Evolutionary conservation across 352 stramenopile genomes (phyloP), one percentile per base, ranked within the genome.

Genomic region (Globisporangium cylindrosporum): DNA sequence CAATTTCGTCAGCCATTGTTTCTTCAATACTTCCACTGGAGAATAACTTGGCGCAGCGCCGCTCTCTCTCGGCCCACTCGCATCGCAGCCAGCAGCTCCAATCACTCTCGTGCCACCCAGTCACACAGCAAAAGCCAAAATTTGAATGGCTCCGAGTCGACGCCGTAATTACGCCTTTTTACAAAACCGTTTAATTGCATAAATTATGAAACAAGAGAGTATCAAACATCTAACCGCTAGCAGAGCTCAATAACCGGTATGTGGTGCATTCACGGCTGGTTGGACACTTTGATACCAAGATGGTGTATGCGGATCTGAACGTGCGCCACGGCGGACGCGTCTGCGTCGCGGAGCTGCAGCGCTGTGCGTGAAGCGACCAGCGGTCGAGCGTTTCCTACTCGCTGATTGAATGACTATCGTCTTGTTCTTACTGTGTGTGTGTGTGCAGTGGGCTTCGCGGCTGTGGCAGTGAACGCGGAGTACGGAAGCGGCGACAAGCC

Each of bases 281-380:
- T 15, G 55, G 55, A 32, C 54, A 59, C 34, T 25, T 59, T n/a
- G 27, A 59, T 9, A 48, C 38, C 1, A 43, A 34, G 55, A 84
- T 89, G 74, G 71, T 79, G 74, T 95, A 92, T 75, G 72, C 81
- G 59, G 88, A 95, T 76, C 68, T 95, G 69, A 92, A 88, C 43
- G 81, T 95, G 59, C 81, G 73, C 59, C 67, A 73, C n/a, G 81
- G 69, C 27, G 64, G 72, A 64, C 76, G 82, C 29, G 75, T 90
- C 64, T 88, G 74, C 38, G 69, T 79, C 46, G 64, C 68, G 1
- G 87, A 95, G 75, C 75, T 93, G 60, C 73, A 87, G 59, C 77
- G 81, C 69, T 73, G 88, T 95, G 72, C 55, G 86, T 74, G 18
- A 25, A 24, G 5, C 43, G 18, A 49, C 6, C 5, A 18, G 4